Evolutionary conservation across 805 yeast species (phyloP).

Genomic region (Isabelozyma rhagii): DNA sequence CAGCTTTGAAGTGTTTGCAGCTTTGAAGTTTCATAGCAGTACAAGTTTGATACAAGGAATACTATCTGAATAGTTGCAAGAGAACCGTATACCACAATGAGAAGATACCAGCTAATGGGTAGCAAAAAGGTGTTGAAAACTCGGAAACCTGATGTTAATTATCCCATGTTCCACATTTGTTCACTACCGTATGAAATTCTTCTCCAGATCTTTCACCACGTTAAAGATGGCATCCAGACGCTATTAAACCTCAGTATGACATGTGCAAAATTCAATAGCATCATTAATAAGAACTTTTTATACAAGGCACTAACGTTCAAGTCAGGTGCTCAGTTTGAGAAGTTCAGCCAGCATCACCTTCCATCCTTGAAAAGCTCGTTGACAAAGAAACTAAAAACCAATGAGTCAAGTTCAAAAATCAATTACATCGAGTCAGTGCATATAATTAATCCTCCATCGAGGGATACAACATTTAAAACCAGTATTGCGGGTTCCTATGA

Average conservation of each 20-base stretch:
- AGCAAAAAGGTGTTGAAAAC: constrained; percentile 19
- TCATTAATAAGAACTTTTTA: constrained; percentile 35
- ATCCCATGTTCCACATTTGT: constrained; percentile 29
- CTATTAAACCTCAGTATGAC: constrained; percentile 26
- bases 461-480: constrained; percentile 16
- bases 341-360: constrained; percentile 33
- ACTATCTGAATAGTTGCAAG: neutral
- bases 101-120: constrained; percentile 42
- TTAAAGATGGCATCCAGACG: constrained; percentile 16
- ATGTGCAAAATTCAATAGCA: constrained; percentile 33
- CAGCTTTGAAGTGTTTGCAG: no score
- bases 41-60: no score
- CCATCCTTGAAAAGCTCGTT: constrained; percentile 16
- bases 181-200: constrained; percentile 45
- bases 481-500: constrained; percentile 36
- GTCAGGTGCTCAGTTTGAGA: constrained; percentile 24
- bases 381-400: constrained; percentile 12
- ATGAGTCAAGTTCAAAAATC: constrained; percentile 27
- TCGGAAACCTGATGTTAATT: constrained; percentile 10
- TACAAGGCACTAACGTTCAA: constrained; percentile 31
- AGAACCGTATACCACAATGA: constrained; percentile 17
- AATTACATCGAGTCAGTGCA: constrained; percentile 26
- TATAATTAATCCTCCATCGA: constrained; percentile 32
- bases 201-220: constrained; percentile 25
- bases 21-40: no score